These are phyloP conservation scores for Monosporascus sp. DNA, from an alignment of 2,329 filamentous ascomycete genomes.

Conservation along the genomic window DNA sequence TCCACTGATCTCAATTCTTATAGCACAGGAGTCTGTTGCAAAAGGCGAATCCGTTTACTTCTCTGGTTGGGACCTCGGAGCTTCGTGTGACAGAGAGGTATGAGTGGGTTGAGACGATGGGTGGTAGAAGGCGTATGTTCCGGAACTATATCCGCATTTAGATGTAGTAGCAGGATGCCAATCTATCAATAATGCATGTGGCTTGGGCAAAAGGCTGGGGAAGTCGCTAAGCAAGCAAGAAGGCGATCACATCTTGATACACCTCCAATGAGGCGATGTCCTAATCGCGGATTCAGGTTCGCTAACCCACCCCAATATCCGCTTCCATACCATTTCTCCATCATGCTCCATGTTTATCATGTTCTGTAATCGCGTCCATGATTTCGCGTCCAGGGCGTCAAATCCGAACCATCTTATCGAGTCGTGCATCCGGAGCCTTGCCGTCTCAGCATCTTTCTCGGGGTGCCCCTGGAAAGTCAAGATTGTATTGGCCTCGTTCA, in stretches of 20 bases:
- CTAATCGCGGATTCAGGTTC: constrained; percentile 1
- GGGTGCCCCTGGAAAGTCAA: constrained; percentile 42
- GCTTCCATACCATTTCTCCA: constrained; percentile 32
- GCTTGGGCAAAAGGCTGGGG: neutral
- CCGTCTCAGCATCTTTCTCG: constrained; percentile 35
- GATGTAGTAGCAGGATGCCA: no score
- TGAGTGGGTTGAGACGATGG: no score
- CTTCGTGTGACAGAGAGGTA: no score
- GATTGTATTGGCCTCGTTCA: constrained; percentile 33
- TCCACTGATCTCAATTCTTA: no score
- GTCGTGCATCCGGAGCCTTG: constrained; percentile 32
- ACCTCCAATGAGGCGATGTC: neutral
- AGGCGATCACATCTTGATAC: neutral
- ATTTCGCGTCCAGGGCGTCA: constrained; percentile 24
- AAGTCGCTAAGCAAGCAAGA: neutral
- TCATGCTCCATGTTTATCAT: constrained; percentile 30
- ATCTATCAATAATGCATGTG: neutral
- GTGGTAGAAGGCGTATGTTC: no score
- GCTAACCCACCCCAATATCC: constrained; percentile 26
- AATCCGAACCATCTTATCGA: constrained; percentile 32
- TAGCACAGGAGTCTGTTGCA: no score
- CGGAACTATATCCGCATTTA: no score
- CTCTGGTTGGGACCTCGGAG: no score
- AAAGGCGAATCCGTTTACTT: no score
- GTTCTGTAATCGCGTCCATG: constrained; percentile 20